phyloP scores from a whole-genome alignment of 768 basidiomycete species.

The Termitomyces sp. region DNA sequence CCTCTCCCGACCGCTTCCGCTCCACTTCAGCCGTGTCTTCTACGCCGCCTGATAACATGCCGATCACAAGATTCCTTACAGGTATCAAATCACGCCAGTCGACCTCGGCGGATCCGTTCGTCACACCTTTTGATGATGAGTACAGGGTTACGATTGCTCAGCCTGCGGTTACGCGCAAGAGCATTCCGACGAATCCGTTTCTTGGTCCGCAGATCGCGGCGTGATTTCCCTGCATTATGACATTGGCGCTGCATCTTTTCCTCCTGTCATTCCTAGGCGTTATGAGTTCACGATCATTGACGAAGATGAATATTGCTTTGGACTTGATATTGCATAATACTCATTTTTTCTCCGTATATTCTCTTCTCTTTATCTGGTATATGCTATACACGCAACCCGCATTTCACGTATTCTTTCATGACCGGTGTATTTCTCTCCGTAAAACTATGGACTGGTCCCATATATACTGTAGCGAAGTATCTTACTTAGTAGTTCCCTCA shows the following conservation, averaged over 20 bases:
- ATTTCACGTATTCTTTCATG: background rate
- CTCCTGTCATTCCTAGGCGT: background rate
- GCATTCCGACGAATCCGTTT: constrained; percentile 50
- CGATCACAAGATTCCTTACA: constrained; percentile 40
- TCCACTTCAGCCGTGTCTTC: constrained; percentile 13
- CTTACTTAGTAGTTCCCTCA: background rate
- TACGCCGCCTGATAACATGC: constrained; percentile 18
- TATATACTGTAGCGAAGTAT: background rate
- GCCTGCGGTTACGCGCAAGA: constrained; percentile 30
- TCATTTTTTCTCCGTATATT: background rate
- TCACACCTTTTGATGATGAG: constrained; percentile 79
- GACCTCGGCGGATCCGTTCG: constrained; percentile 51
- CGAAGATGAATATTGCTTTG: background rate
- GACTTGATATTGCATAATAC: background rate
- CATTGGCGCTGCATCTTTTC: background rate
- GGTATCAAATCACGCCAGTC: constrained; percentile 36
- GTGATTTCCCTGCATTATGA: background rate
- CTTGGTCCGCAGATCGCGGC: constrained; percentile 2
- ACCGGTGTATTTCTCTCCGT: constrained; percentile 1
- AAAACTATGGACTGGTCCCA: background rate
- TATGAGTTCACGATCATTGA: background rate
- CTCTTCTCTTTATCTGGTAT: background rate
- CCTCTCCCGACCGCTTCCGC: background rate
- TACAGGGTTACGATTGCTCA: constrained; percentile 26
- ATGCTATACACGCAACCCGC: background rate